Conservation (phyloP, 495 filamentous ascomycete genomes). For the Tuber indicum region DNA sequence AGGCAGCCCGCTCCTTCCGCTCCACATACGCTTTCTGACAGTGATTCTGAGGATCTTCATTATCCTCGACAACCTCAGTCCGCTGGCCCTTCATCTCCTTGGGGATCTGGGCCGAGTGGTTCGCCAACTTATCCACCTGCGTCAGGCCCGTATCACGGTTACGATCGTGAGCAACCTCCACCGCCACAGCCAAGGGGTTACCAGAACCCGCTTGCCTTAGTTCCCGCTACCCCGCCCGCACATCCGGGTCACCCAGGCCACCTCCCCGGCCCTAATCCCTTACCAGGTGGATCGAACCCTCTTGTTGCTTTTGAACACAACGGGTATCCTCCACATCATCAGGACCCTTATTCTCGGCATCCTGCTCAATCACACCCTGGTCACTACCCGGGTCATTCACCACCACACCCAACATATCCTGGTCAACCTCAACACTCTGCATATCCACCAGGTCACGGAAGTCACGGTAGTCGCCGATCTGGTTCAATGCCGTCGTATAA, state of each 20-base stretch:
- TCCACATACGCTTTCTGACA: slow-evolving; percentile 36
- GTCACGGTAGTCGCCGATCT: background rate
- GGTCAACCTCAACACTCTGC: slow-evolving; percentile 3
- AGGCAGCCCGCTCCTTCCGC: slow-evolving; percentile 36
- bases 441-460: background rate
- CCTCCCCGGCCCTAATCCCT: slow-evolving; percentile 23
- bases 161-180: slow-evolving; percentile 7
- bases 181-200: slow-evolving; percentile 25
- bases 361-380: slow-evolving; percentile 2
- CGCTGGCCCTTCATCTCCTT: slow-evolving; percentile 26
- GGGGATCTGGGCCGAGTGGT: slow-evolving; percentile 23
- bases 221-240: slow-evolving; percentile 29
- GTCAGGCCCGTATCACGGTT: slow-evolving; percentile 30
- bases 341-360: slow-evolving; percentile 7
- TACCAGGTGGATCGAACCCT: slow-evolving; percentile 25
- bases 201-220: slow-evolving; percentile 38
- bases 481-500: background rate
- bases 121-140: slow-evolving; percentile 27
- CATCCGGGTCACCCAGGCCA: slow-evolving; percentile 28
- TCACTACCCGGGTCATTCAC: slow-evolving; percentile 7
- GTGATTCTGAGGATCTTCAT: slow-evolving; percentile 36
- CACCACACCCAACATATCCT: slow-evolving; percentile 3
- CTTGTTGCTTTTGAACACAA: slow-evolving; percentile 32
- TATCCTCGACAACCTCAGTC: slow-evolving; percentile 32
- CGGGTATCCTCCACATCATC: background rate